Conservation (phyloP, 805 yeast genomes). For the Schwanniomyces sp. region DNA sequence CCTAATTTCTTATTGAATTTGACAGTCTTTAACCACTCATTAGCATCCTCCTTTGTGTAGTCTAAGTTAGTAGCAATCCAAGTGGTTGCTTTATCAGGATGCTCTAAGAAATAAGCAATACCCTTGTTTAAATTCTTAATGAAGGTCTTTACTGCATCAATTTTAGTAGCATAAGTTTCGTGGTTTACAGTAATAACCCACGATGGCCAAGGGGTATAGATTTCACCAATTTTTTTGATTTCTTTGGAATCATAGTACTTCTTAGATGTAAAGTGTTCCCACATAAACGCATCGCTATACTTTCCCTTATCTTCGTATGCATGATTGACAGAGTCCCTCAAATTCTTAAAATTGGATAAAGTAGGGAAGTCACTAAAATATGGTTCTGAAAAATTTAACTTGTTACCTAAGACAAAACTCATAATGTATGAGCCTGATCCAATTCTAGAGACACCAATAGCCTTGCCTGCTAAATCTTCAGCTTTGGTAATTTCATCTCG, state of each 20-base stretch:
- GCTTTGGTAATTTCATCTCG: slow-evolving; percentile 55
- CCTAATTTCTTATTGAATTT: slow-evolving; percentile 51
- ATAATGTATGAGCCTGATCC: slow-evolving; percentile 92
- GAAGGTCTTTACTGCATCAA: slow-evolving; percentile 35
- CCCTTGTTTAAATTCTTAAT: slow-evolving; percentile 63
- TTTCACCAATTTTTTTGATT: slow-evolving; percentile 80
- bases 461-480: slow-evolving; percentile 56
- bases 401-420: slow-evolving; percentile 79
- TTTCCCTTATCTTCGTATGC: slow-evolving; percentile 38
- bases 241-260: slow-evolving; percentile 78
- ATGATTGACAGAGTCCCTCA: slow-evolving; percentile 77
- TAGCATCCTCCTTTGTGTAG: slow-evolving; percentile 74
- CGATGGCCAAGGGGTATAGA: slow-evolving; percentile 95
- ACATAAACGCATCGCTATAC: slow-evolving; percentile 83
- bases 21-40: slow-evolving; percentile 81
- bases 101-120: slow-evolving; percentile 56
- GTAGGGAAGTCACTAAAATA: slow-evolving; percentile 55
- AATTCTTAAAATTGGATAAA: slow-evolving; percentile 66
- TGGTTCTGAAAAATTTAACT: slow-evolving; percentile 52
- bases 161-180: slow-evolving; percentile 30
- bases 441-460: slow-evolving; percentile 79
- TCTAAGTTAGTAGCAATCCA: slow-evolving; percentile 69
- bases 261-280: slow-evolving; percentile 92
- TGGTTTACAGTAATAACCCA: slow-evolving; percentile 73
- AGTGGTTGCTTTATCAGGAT: slow-evolving; percentile 64